Percentiles rank a stretch among this genome's conserved stretches.
These are phyloP conservation scores for Aspergillus ochraceus DNA, from an alignment of 2,329 filamentous ascomycete species.

Conservation along the genomic window DNA sequence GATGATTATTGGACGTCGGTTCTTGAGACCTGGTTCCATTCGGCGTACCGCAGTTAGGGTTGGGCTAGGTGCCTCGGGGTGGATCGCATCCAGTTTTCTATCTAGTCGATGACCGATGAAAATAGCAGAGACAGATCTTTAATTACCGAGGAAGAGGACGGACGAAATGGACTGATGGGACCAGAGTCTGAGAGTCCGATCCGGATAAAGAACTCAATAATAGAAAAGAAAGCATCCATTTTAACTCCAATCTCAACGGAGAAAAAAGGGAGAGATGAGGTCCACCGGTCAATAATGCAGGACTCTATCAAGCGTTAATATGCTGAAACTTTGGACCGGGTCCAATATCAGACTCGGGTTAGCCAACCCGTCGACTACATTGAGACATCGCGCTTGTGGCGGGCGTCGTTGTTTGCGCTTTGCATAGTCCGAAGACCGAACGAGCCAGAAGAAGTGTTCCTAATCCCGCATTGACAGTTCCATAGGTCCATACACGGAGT, in stretches of 20 bases:
- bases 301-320: not conserved
- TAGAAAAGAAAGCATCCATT: no score
- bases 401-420: constrained; percentile 1
- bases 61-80: constrained; percentile 1
- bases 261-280: not conserved
- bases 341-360: not conserved
- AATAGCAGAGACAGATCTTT: not conserved
- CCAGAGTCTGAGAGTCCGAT: not conserved
- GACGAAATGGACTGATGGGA: not conserved
- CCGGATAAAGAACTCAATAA: no score
- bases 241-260: not conserved
- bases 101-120: not conserved
- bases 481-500: not conserved
- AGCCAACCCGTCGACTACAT: not conserved
- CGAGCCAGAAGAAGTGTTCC: not conserved
- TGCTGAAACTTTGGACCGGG: not conserved
- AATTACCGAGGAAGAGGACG: not conserved
- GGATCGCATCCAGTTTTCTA: not conserved
- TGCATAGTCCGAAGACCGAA: constrained; percentile 1
- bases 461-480: not conserved
- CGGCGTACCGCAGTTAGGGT: constrained; percentile 1
- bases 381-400: constrained; percentile 7
- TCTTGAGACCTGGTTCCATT: not conserved
- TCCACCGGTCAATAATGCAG: not conserved
- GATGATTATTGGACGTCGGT: not conserved